Conservation (phyloP, 495 filamentous ascomycete genomes). For the Penicillium waksmanii region DNA sequence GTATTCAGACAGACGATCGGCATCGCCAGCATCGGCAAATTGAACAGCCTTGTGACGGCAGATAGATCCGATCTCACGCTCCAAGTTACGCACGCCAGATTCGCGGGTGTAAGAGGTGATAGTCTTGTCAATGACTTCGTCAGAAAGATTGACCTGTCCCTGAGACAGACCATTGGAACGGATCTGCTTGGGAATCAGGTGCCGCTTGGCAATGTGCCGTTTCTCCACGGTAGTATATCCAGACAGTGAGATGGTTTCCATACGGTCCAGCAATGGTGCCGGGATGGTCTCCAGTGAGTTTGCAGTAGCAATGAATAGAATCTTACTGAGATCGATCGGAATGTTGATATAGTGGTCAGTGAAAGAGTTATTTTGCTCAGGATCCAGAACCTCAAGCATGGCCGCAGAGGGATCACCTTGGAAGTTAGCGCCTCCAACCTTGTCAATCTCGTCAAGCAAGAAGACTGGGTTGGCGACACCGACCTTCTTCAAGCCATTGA, state of each 20-base stretch:
- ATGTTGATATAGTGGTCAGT: slow-evolving; percentile 96
- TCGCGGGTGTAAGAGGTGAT: slow-evolving; percentile 97
- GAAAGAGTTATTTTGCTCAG: slow-evolving; percentile 96
- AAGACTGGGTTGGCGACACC: slow-evolving; percentile 96
- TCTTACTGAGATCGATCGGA: slow-evolving; percentile 93
- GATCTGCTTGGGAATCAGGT: slow-evolving; percentile 94
- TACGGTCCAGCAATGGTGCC: slow-evolving; percentile 89
- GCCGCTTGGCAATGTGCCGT: slow-evolving; percentile 88
- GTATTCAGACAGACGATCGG: slow-evolving; percentile 69
- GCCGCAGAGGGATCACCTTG: slow-evolving; percentile 98
- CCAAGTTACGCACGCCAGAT: slow-evolving; percentile 94
- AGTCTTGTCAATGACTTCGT: slow-evolving; percentile 89
- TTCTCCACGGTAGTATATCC: slow-evolving; percentile 99
- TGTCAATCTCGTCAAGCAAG: slow-evolving; percentile 98
- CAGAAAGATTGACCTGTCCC: slow-evolving; percentile 72
- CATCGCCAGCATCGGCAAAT: slow-evolving; percentile 85
- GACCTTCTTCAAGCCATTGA: slow-evolving; percentile 93
- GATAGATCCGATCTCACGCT: slow-evolving; percentile 92
- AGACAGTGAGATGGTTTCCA: slow-evolving; percentile 90
- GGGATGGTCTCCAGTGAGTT: slow-evolving; percentile 97
- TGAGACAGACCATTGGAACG: slow-evolving; percentile 74
- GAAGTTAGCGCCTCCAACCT: slow-evolving; percentile 88
- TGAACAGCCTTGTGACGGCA: slow-evolving; percentile 95
- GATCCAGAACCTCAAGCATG: slow-evolving; percentile 97
- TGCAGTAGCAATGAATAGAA: slow-evolving; percentile 98